Evolutionary conservation across 148 eudicot genomes (phyloP).

Genomic region (Rhododendron vialii): DNA sequence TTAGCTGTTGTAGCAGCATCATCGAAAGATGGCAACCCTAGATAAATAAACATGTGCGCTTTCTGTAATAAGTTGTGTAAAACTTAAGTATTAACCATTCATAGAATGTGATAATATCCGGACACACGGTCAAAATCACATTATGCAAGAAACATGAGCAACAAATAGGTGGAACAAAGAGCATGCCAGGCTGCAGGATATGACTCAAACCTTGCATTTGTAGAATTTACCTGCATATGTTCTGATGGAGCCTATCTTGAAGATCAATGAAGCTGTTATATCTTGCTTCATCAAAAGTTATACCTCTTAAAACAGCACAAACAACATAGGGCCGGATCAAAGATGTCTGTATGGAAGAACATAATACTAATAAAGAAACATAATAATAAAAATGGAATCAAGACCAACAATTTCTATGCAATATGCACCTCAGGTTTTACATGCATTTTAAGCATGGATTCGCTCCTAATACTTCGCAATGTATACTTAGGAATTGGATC

Average conservation of each 20-base stretch:
- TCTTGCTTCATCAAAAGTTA: conserved; percentile 77
- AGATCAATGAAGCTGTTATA: conserved; percentile 98
- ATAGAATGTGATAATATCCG: neutral
- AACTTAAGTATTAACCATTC: neutral
- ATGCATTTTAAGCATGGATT: conserved; percentile 71
- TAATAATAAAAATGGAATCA: neutral
- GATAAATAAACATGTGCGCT: neutral
- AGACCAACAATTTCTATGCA: neutral
- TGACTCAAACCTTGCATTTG: neutral
- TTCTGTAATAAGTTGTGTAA: neutral
- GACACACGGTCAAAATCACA: neutral
- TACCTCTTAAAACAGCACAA: conserved; percentile 92
- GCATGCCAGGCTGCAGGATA: neutral
- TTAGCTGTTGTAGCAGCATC: neutral
- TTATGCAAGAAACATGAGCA: neutral
- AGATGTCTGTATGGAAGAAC: conserved; percentile 48
- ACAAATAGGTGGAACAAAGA: neutral
- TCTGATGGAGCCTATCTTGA: conserved; percentile 95
- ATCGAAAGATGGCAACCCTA: neutral
- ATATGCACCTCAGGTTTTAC: conserved; percentile 80
- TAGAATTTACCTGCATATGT: conserved; percentile 78
- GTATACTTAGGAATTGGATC: conserved; percentile 64
- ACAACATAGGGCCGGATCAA: conserved; percentile 80
- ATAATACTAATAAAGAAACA: neutral
- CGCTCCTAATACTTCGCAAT: conserved; percentile 33